These are phyloP conservation scores for Suillus subaureus DNA, from an alignment of 768 basidiomycete genomes.

Conservation along the genomic window DNA sequence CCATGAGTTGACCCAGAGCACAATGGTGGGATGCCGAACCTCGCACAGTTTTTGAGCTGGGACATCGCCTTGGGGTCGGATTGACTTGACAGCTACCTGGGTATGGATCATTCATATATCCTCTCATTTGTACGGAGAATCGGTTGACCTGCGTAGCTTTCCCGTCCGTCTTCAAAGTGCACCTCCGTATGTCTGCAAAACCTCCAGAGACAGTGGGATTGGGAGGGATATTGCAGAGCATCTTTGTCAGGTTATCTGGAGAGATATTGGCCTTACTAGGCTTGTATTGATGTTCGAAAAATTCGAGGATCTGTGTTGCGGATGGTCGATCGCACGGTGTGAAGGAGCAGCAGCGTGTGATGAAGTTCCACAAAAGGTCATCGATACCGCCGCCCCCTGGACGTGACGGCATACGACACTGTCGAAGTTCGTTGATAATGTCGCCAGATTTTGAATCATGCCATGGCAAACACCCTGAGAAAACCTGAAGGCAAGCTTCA, in stretches of 20 bases:
- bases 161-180: conserved; percentile 5
- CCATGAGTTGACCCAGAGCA: background rate
- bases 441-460: background rate
- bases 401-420: background rate
- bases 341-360: background rate
- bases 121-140: background rate
- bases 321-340: background rate
- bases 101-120: background rate
- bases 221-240: background rate
- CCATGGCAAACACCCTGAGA: conserved; percentile 5
- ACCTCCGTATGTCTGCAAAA: conserved; percentile 29
- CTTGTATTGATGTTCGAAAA: background rate
- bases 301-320: background rate
- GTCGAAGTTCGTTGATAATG: background rate
- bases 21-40: background rate
- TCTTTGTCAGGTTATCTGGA: background rate
- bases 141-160: background rate
- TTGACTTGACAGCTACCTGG: background rate
- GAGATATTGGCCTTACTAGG: background rate
- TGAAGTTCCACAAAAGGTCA: background rate
- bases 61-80: background rate
- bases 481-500: background rate
- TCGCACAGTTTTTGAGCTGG: background rate
- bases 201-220: background rate
- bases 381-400: background rate